Conservation (phyloP, 108 stramenopile species). For the Conticribra guillardii region DNA sequence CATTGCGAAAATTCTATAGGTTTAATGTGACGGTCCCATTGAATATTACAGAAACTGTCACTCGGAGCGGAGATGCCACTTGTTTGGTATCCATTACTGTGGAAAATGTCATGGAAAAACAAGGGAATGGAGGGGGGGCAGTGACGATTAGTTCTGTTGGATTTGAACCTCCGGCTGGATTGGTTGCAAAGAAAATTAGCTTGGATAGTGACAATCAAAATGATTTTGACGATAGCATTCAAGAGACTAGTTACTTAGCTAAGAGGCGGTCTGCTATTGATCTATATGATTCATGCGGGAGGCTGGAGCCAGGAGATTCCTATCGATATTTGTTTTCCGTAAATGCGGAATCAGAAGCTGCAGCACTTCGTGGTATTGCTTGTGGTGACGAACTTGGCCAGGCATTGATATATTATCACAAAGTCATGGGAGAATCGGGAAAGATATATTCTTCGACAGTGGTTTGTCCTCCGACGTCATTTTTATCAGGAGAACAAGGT, state of each 20-base stretch:
- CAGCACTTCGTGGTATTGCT: constrained; percentile 65
- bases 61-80: constrained; percentile 59
- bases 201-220: constrained; percentile 5
- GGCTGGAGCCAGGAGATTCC: constrained; percentile 66
- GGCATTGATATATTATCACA: constrained; percentile 71
- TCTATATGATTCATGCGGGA: constrained; percentile 63
- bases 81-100: constrained; percentile 71
- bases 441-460: constrained; percentile 57
- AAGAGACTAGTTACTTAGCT: background rate
- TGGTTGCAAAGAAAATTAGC: constrained; percentile 52
- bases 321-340: constrained; percentile 74
- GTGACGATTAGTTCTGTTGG: constrained; percentile 59
- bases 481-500: background rate
- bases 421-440: constrained; percentile 84
- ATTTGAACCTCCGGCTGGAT: constrained; percentile 62
- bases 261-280: constrained; percentile 27
- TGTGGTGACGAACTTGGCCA: constrained; percentile 79
- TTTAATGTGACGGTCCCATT: constrained; percentile 81
- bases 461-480: constrained; percentile 58
- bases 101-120: constrained; percentile 60
- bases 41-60: constrained; percentile 45
- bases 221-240: constrained; percentile 10
- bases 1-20: constrained; percentile 85
- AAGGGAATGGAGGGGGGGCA: constrained; percentile 20
- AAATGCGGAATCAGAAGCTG: constrained; percentile 45